Evolutionary conservation across 208 protist genomes (phyloP).

Genomic region (Trypanosoma rangeli): DNA sequence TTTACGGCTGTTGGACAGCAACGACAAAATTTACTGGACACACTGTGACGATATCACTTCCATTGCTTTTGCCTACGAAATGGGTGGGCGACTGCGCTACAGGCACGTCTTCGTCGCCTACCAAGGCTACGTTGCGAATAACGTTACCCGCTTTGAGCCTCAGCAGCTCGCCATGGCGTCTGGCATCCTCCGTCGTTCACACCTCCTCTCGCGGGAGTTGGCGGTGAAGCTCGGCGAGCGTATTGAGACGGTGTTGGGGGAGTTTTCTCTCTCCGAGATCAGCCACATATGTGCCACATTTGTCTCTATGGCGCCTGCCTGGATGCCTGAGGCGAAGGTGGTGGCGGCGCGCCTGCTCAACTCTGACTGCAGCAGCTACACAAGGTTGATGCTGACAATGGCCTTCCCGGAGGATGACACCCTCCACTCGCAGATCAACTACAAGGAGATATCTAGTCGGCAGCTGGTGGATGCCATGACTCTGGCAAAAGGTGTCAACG

Average conservation of each 20-base stretch:
- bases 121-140: conserved; percentile 48
- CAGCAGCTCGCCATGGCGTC: conserved; percentile 78
- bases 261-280: conserved; percentile 78
- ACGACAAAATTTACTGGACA: conserved; percentile 48
- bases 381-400: conserved; percentile 58
- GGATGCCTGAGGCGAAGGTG: conserved; percentile 73
- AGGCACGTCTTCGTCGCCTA: conserved; percentile 58
- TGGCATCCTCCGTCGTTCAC: conserved; percentile 75
- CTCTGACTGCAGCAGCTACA: conserved; percentile 31
- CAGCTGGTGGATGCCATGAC: conserved; percentile 77
- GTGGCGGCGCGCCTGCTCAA: conserved; percentile 57
- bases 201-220: conserved; percentile 62
- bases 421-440: conserved; percentile 53
- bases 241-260: conserved; percentile 69
- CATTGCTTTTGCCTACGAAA: conserved; percentile 82
- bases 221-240: conserved; percentile 47
- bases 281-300: conserved; percentile 85
- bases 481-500: conserved; percentile 31
- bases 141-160: conserved; percentile 56
- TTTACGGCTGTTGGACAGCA: conserved; percentile 50
- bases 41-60: conserved; percentile 56
- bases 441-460: conserved; percentile 46
- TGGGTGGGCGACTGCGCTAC: conserved; percentile 69
- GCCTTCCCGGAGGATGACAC: conserved; percentile 67
- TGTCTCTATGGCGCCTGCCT: conserved; percentile 55